Evolutionary conservation across 805 yeast species (phyloP), one percentile per base, ranked within the genome.

Genomic region (Suhomyces sp.): DNA sequence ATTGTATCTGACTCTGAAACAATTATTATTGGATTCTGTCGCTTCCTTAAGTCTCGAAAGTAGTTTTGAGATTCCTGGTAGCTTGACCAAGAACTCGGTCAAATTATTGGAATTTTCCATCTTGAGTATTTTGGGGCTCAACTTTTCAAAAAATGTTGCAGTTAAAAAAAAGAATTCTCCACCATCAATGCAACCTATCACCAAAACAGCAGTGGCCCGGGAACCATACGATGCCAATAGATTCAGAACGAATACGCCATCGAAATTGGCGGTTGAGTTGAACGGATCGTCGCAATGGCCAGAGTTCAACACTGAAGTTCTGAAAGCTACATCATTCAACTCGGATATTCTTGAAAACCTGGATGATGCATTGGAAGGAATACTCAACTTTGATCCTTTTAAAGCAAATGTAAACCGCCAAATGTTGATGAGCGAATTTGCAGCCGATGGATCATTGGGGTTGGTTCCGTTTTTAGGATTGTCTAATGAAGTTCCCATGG

Each of bases 371-470:
- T 25, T 56, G 7, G 52, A 52, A 9, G 51, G 37, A 11, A 47
- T 64, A 5, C 48, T 66, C n/a, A 51, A 59, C 26, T 65, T 63
- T 44, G 70, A 65, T 39, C 70, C 70, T 9, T 63, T 64, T 39
- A 59, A 60, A 27, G 58, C 57, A 23, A 55, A 58, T 40, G 40
- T 62, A 15, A 48, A 53, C 36, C 55, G 51, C 27, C 53, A 56
- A 13, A 28, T 53, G 21, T 35, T 59, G 58, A 51, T 51, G 42
- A 47, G 56, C 37, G 88, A 81, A 39, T 83, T 81, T 55, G 84
- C 83, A n/a, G 87, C 87, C 3, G 93, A 84, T 60, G 91, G 88
- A 1, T 84, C 91, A 0, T 60, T 83, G 25, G 91, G 91, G 1
- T 60, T 84, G 36, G 88, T 85, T 2, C 83, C 83, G 7, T 71